Base-by-base conservation (phyloP, 768 basidiomycete genomes). In the Naganishia vishniacii region DNA sequence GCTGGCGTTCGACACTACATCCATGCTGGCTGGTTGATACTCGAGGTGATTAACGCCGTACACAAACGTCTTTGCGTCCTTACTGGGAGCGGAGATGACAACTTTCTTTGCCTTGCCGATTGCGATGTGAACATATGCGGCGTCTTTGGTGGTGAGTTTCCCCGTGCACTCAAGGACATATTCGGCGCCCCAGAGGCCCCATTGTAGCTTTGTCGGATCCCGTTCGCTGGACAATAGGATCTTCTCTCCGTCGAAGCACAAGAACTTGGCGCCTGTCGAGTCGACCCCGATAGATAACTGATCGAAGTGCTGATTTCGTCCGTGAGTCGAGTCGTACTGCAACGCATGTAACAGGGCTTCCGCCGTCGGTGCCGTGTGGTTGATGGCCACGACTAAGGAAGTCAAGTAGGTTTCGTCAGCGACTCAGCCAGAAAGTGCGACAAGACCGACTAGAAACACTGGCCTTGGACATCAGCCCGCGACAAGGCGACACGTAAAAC, bases 311-410 rank as follows among this genome's bases (percentile, higher is more conserved):
- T 49, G 40, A 32, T 67, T 71, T 1, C 60, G 61, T 8, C 78
- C 78, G 59, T 78, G 78, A 13, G 78, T 78, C 15, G 72, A 73
- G 65, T 78, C 78, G 65, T 73, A 75, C n/a, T 66, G 68, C 59
- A 77, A 75, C 1, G 70, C 72, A 47, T 69, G 73, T 46, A 78
- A 65, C 28, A 77, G 72, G 45, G 75, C 70, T 49, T 75, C 75
- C 25, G 72, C 42, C 9, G 70, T 69, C 7, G 73, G 72, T 2
- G 75, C 78, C 18, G 78, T 78, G 68, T 78, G 78, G 49, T 78
- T 78, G 67, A 78, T 75, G 12, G 75, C 77, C 15, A 75, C 73
- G 53, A 78, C 71, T 68, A 60, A 9, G 58, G 34, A n/a, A n/a
- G n/a, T n/a, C n/a, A n/a, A n/a, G n/a, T n/a, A 2, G 69, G 46